These are phyloP conservation scores for Suillus luteus DNA, from an alignment of 768 basidiomycete species.

Conservation along the genomic window DNA sequence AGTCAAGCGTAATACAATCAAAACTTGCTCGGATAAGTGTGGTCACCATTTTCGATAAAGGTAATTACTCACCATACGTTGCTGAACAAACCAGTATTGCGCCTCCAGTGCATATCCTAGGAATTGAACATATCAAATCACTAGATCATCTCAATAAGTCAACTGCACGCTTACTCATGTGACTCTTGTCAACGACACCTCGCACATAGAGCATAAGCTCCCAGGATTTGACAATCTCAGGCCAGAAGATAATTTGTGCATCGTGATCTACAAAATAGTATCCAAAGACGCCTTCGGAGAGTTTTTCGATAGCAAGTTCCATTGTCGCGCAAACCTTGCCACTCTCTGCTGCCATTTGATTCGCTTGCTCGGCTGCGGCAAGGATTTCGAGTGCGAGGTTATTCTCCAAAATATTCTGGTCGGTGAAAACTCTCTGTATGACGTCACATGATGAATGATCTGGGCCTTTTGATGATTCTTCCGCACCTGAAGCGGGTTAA, in stretches of 20 bases:
- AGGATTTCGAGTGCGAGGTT: background rate
- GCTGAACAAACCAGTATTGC: conserved; percentile 8
- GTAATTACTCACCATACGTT: background rate
- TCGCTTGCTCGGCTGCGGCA: background rate
- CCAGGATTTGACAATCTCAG: conserved; percentile 39
- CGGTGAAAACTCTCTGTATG: conserved; percentile 45
- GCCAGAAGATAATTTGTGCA: conserved; percentile 43
- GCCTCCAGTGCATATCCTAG: conserved; percentile 11
- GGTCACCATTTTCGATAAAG: background rate
- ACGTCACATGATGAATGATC: background rate
- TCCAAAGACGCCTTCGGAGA: conserved; percentile 11
- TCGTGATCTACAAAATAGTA: conserved; percentile 52
- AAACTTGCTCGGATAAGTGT: background rate
- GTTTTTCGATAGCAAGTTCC: conserved; percentile 6
- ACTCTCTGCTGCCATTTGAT: background rate
- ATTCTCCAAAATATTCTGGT: conserved; percentile 12
- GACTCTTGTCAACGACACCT: conserved; percentile 13
- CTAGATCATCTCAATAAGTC: background rate
- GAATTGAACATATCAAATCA: background rate
- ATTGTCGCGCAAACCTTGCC: background rate
- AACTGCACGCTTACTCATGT: conserved; percentile 15
- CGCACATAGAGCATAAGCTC: conserved; percentile 38
- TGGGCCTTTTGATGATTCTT: background rate
- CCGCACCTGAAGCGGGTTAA: conserved; percentile 41
- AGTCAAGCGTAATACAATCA: background rate